A percentile compares a stretch with the other conserved stretches of the same genome.
Evolutionary conservation across 352 stramenopile genomes (phyloP).

Genomic region (Globisporangium nunn): DNA sequence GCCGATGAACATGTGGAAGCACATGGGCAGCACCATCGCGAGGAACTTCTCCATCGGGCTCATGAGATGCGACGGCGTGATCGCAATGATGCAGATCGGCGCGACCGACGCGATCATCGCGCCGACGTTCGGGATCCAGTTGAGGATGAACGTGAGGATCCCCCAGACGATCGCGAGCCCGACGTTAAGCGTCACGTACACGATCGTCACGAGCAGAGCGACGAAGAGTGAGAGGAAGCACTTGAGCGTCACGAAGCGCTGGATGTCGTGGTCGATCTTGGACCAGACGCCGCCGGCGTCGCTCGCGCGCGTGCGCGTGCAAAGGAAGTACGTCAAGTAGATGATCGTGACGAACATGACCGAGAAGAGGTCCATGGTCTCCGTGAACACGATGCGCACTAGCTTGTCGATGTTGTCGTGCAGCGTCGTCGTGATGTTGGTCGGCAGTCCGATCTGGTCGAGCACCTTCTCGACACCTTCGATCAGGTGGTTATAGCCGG

Average conservation of each 20-base stretch:
- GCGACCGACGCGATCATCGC: constrained; percentile 83
- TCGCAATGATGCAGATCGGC: constrained; percentile 83
- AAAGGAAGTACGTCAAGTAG: constrained; percentile 86
- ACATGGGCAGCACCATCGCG: constrained; percentile 78
- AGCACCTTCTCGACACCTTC: constrained; percentile 56
- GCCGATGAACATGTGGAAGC: constrained; percentile 86
- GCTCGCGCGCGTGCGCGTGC: constrained; percentile 74
- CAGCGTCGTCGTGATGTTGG: constrained; percentile 86
- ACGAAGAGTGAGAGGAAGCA: constrained; percentile 86
- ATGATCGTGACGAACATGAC: constrained; percentile 88
- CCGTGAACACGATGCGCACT: constrained; percentile 72
- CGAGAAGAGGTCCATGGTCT: constrained; percentile 88
- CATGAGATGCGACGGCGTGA: constrained; percentile 78
- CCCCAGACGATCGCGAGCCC: constrained; percentile 83
- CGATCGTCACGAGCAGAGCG: constrained; percentile 80
- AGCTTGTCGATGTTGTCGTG: constrained; percentile 89
- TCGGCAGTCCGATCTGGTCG: constrained; percentile 65
- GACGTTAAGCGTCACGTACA: constrained; percentile 87
- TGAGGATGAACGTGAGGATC: constrained; percentile 86
- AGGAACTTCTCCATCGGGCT: constrained; percentile 88
- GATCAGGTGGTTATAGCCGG: constrained; percentile 72
- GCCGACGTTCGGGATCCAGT: constrained; percentile 87
- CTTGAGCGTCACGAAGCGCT: constrained; percentile 86
- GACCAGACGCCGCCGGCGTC: constrained; percentile 83
- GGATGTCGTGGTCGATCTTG: constrained; percentile 86